A percentile compares a stretch with the other conserved stretches of the same genome.
These are phyloP conservation scores for Sphagnum tenellum DNA, from an alignment of 225 moss, liverwort and hornwort species.

Conservation along the genomic window DNA sequence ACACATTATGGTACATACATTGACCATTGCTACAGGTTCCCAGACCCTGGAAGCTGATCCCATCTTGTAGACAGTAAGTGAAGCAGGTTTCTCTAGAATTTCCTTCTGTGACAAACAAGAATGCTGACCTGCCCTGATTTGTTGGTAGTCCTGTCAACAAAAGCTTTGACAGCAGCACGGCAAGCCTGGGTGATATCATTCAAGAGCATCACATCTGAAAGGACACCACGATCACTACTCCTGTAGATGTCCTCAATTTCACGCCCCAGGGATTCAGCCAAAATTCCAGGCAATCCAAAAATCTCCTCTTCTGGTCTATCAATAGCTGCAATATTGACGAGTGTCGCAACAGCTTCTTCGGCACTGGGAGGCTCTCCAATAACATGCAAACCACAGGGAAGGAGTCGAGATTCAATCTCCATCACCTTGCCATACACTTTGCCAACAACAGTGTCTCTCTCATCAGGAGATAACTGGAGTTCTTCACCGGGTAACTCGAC, in stretches of 20 bases:
- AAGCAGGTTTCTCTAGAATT: too few species aligned
- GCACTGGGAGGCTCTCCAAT: slow-evolving; percentile 97
- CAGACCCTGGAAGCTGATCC: too few species aligned
- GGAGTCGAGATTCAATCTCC: slow-evolving; percentile 91
- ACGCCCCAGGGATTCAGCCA: slow-evolving; percentile 77
- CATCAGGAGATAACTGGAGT: slow-evolving; percentile 49
- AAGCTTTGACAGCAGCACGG: slow-evolving; percentile 61
- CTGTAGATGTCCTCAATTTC: slow-evolving; percentile 90
- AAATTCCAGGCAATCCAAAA: slow-evolving; percentile 70
- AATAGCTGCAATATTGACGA: slow-evolving; percentile 95
- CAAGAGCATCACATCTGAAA: slow-evolving; percentile 67
- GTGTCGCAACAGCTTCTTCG: slow-evolving; percentile 80
- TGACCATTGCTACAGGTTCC: too few species aligned
- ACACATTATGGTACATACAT: too few species aligned
- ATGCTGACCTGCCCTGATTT: slow-evolving; percentile 50
- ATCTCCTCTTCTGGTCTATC: slow-evolving; percentile 96
- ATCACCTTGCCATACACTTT: slow-evolving; percentile 93
- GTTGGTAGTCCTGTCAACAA: slow-evolving; percentile 75
- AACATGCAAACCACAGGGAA: slow-evolving; percentile 88
- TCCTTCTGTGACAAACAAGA: too few species aligned
- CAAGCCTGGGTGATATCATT: slow-evolving; percentile 79
- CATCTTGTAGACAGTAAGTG: too few species aligned
- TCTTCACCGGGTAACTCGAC: slow-evolving; percentile 71
- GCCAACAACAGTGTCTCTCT: slow-evolving; percentile 80
- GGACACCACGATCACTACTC: slow-evolving; percentile 67